Base-by-base conservation (phyloP, 768 basidiomycete genomes). In the Lenzites betulinus region DNA sequence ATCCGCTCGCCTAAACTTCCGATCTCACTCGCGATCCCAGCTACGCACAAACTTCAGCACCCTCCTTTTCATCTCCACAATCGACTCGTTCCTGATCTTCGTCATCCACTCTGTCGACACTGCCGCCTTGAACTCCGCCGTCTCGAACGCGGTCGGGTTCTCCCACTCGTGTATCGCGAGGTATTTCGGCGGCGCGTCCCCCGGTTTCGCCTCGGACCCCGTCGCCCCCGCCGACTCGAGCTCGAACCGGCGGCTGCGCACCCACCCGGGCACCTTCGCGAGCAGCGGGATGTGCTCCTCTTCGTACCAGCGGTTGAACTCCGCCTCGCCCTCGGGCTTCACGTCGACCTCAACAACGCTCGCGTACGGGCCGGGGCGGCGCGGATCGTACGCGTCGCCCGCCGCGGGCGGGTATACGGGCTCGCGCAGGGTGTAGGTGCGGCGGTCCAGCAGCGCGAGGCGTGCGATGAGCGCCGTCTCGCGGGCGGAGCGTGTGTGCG, bases 31-130 rank as follows among this genome's bases (percentile, higher is more conserved):
- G 48, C 48, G 54, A 35, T 56, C 56, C 59, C 59, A 66, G 28
- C 23, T 63, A 30, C 41, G 60, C 43, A 43, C 18, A 47, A 63
- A 46, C 52, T 68, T 62, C 38, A 75, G 65, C 47, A 73, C 60
- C 58, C 71, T 51, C 43, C 77, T 71, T 63, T 79, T 76, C 51
- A 66, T 65, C 43, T 39, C 38, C 38, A 70, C 60, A 15, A 71
- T 51, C 7, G 79, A 71, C 7, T 65, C 54, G 28, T 66, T 61
- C 43, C 79, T 69, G 3, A 79, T 73, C 52, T 71, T 67, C 25
- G 68, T 72, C 62, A 76, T 71, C 80, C 81, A 81, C 38, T 77
- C 73, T 18, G 81, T 82, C 43, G 68, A 71, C 9, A 71, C 72
- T 6, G 80, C 78, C 12, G 67, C 64, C 60, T 74, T 75, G 67